Evolutionary conservation across 2,329 filamentous ascomycete genomes (phyloP), one percentile per base, ranked within the genome.

Genomic region (Colletotrichum echinochloae): DNA sequence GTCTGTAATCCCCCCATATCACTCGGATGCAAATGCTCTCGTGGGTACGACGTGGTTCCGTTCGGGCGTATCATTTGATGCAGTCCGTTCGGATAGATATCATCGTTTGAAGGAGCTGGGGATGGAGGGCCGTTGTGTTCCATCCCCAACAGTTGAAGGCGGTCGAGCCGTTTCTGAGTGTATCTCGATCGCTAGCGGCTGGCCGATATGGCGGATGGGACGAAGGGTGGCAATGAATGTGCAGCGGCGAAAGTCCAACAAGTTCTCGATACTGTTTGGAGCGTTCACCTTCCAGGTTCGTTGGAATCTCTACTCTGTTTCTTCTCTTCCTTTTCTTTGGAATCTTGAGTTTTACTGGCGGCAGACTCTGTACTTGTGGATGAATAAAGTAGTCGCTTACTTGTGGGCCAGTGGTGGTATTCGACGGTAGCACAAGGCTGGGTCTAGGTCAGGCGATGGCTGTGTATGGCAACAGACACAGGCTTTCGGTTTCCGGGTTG

Each of bases 51-150:
- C 41, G 73, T 72, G 30, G 78, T 75, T 49, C 79, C 75, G 75
- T 85, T 86, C 73, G 86, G 82, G 66, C 83, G 81, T 60, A 83
- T 76, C 35, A 86, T 73, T 28, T 85, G 81, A 57, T 82, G 79
- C 68, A 85, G 80, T 48, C 81, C 80, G 66, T 79, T 78, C n/a
- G 82, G 80, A 33, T 83, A 78, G 35, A 78, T 74, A 26, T 77
- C 77, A 65, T 76, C 76, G 63, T 78, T 78, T 59, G 82, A 83
- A 26, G 82, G 82, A 64, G 83, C 81, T 68, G 86, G 85, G 28
- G 86, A 87, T 52, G 81, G 82, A 44, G 84, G 81, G 54, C 79
- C 76, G 63, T 76, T 77, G 64, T 77, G 80, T 70, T 79, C 80
- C 83, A 86, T 80, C 33, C 74, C 71, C 14, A 57, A 65, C 28